Evolutionary conservation across 2,329 filamentous ascomycete species (phyloP), one percentile per base, ranked within the genome.

Genomic region (Microdochium trichocladiopsis): DNA sequence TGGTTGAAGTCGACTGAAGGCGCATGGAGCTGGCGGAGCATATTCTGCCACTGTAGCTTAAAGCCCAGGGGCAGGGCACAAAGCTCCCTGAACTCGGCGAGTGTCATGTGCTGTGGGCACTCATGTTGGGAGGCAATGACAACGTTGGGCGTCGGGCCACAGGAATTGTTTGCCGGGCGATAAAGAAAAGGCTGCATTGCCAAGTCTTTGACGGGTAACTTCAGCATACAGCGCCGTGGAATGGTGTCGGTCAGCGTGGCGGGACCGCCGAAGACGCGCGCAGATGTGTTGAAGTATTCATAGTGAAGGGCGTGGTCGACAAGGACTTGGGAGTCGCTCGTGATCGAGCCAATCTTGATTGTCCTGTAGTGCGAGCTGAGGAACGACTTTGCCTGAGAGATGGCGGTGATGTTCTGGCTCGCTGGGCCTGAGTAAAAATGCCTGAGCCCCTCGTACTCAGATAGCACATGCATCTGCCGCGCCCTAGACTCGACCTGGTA

Each of bases 61-160:
- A 69, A 53, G 0, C 80, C 80, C 1, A 75, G 60, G 0, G 76
- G 71, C 2, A 86, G 56, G 0, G 72, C 60, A 0, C 70, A 68
- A n/a, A 84, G 72, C 0, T 73, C 68, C 50, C 78, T 76, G 60
- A 74, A 85, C 51, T 87, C 80, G 0, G 76, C 72, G 0, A 81
- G 53, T 0, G 74, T 69, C 52, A 87, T 66, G 22, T 72, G 58
- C 0, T 52, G 11, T 0, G 82, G 79, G 49, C 80, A 83, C 0
- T 61, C 50, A 0, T 57, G 63, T 52, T 82, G 78, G 1, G 59
- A 63, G 0, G 82, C 72, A 12, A 87, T 71, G 0, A 79, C 73
- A 0, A 69, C 57, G 52, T 88, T 87, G 0, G 77, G 68, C 0
- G 61, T 50, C 0, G 58, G 51, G 1, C 65, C 71, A 48, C 64